Percentiles rank a stretch among this genome's conserved stretches.
phyloP scores from a whole-genome alignment of 495 filamentous ascomycete genomes.

The Aspergillus avenaceus region DNA sequence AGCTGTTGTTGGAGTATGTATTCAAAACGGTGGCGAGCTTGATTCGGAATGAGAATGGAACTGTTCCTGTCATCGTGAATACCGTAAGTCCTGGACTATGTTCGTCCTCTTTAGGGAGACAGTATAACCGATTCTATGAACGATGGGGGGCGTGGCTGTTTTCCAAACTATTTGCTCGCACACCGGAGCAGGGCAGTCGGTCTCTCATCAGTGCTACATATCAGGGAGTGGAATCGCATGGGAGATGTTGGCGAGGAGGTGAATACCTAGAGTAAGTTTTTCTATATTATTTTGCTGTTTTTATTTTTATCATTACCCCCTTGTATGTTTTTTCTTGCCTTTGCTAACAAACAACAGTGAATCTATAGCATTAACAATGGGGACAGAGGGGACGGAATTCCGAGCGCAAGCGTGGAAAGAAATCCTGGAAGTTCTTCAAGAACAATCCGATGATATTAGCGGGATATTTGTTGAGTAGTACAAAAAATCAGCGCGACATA shows the following conservation, averaged over 20 bases:
- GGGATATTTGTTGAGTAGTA: slow-evolving; percentile 4
- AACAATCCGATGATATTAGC: slow-evolving; percentile 22
- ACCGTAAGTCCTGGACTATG: slow-evolving; percentile 44
- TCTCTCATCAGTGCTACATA: slow-evolving; percentile 48
- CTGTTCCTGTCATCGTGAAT: slow-evolving; percentile 40
- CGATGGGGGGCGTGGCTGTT: slow-evolving; percentile 32
- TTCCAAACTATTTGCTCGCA: slow-evolving; percentile 41
- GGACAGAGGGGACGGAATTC: slow-evolving; percentile 28
- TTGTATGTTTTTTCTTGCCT: background rate
- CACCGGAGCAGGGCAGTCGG: slow-evolving; percentile 46
- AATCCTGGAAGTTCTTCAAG: slow-evolving; percentile 28
- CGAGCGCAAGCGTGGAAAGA: slow-evolving; percentile 39
- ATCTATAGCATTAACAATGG: slow-evolving; percentile 32
- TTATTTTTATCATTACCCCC: background rate
- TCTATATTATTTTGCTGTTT: background rate
- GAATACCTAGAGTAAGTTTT: slow-evolving; percentile 39
- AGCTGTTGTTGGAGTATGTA: slow-evolving; percentile 45
- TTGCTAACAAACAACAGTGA: slow-evolving; percentile 25
- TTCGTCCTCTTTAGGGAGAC: slow-evolving; percentile 33
- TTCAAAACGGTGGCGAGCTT: slow-evolving; percentile 31
- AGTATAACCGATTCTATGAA: slow-evolving; percentile 36
- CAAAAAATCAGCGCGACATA: too few species aligned
- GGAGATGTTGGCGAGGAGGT: slow-evolving; percentile 47
- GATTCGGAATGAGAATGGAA: slow-evolving; percentile 30
- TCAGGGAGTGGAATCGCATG: slow-evolving; percentile 46